These are phyloP conservation scores for Leccinum subrobustum DNA, from an alignment of 1,284 basidiomycete species.

Conservation along the genomic window DNA sequence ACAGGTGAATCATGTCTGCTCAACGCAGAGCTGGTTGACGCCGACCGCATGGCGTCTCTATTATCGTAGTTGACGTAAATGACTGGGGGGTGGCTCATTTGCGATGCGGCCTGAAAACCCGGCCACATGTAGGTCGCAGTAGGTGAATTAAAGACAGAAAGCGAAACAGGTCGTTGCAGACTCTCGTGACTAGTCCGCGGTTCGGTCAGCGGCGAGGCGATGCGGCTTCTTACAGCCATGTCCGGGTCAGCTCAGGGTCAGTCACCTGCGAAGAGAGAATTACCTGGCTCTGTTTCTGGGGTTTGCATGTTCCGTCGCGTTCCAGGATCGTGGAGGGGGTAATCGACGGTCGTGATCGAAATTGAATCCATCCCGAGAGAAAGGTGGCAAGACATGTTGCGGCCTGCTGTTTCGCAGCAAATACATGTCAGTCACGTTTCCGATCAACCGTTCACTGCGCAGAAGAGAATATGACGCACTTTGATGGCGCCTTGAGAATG, in stretches of 20 bases:
- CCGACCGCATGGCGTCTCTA: slow-evolving; percentile 33
- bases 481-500: slow-evolving; percentile 24
- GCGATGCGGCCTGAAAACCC: slow-evolving; percentile 37
- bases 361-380: slow-evolving; percentile 34
- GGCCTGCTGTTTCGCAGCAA: slow-evolving; percentile 31
- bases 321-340: slow-evolving; percentile 35
- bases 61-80: slow-evolving; percentile 40
- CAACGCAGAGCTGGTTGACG: slow-evolving; percentile 32
- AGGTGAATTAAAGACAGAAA: slow-evolving; percentile 39
- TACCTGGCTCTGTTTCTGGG: slow-evolving; percentile 31
- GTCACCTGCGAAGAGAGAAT: slow-evolving; percentile 7
- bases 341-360: slow-evolving; percentile 37
- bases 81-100: slow-evolving; percentile 37
- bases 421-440: slow-evolving; percentile 19
- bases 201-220: slow-evolving; percentile 24
- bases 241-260: slow-evolving; percentile 19
- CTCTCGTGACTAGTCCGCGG: slow-evolving; percentile 24
- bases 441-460: slow-evolving; percentile 26
- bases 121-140: slow-evolving; percentile 43
- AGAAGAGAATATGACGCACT: slow-evolving; percentile 23
- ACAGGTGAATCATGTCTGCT: slow-evolving; percentile 31
- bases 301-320: slow-evolving; percentile 20
- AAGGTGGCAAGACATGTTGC: slow-evolving; percentile 35
- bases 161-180: slow-evolving; percentile 35
- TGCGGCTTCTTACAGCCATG: slow-evolving; percentile 22